phyloP scores from a whole-genome alignment of 2,329 filamentous ascomycete species.

The Fusarium udum region DNA sequence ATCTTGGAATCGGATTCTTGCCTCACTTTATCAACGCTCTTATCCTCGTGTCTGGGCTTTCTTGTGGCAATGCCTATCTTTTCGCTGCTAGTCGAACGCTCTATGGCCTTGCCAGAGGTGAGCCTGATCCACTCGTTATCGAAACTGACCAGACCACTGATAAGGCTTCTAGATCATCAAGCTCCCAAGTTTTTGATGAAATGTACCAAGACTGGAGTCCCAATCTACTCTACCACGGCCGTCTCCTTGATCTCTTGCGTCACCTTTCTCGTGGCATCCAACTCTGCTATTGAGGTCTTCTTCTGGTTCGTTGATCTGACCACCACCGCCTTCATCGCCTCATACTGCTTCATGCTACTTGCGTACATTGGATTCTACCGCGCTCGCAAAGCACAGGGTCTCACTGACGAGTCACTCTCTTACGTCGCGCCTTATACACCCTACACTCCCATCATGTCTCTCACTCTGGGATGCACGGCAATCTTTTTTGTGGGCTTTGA shows the following conservation, averaged over 20 bases:
- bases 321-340: conserved; percentile 64
- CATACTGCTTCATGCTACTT: conserved; percentile 57
- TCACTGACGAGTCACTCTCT: conserved; percentile 56
- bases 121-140: not conserved
- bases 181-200: conserved; percentile 60
- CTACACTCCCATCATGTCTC: conserved; percentile 59
- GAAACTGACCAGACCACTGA: not conserved
- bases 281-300: conserved; percentile 56
- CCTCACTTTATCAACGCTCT: conserved; percentile 68
- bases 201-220: conserved; percentile 67
- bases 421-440: conserved; percentile 59
- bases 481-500: conserved; percentile 68
- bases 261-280: conserved; percentile 59
- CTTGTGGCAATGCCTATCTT: conserved; percentile 57
- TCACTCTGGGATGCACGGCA: conserved; percentile 57
- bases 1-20: conserved; percentile 60
- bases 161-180: conserved; percentile 47
- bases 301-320: conserved; percentile 64
- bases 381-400: conserved; percentile 59
- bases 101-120: conserved; percentile 54
- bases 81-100: conserved; percentile 57
- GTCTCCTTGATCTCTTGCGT: conserved; percentile 59
- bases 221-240: conserved; percentile 60
- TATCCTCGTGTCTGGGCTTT: conserved; percentile 63
- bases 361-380: conserved; percentile 57